phyloP scores from a whole-genome alignment of 2,329 filamentous ascomycete genomes.

The Aspergillus nomiae region DNA sequence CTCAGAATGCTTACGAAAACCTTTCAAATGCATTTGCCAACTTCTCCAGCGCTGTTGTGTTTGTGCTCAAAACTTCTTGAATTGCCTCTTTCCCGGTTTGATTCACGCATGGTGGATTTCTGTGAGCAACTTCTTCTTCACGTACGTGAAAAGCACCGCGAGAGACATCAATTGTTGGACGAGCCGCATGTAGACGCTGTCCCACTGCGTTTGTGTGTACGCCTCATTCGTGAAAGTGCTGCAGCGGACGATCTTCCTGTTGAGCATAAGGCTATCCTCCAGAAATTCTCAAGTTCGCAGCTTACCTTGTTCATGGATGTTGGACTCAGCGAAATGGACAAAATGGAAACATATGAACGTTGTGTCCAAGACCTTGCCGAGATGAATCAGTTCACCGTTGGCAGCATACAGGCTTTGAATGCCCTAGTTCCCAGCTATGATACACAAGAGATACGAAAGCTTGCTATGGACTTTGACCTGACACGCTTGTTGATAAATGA shows the following conservation, averaged over 20 bases:
- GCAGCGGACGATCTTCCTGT: constrained; percentile 56
- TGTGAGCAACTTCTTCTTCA: constrained; percentile 60
- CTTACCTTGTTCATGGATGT: constrained; percentile 62
- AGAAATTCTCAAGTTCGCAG: constrained; percentile 63
- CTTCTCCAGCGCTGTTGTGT: constrained; percentile 57
- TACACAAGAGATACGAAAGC: constrained; percentile 55
- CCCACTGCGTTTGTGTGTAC: constrained; percentile 61
- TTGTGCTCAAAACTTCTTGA: constrained; percentile 70
- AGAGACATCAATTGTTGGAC: constrained; percentile 26
- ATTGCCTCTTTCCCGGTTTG: constrained; percentile 66
- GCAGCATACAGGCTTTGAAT: constrained; percentile 70
- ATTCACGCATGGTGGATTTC: constrained; percentile 62
- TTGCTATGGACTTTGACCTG: constrained; percentile 64
- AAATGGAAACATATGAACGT: constrained; percentile 63
- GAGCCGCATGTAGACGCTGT: constrained; percentile 38
- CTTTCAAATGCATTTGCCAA: constrained; percentile 47
- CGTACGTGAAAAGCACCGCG: constrained; percentile 48
- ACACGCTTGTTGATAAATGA: constrained; percentile 66
- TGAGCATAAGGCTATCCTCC: constrained; percentile 63
- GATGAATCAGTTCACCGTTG: constrained; percentile 66
- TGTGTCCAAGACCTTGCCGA: constrained; percentile 70
- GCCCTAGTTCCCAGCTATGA: constrained; percentile 45
- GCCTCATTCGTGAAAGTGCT: constrained; percentile 72
- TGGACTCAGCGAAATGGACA: constrained; percentile 59
- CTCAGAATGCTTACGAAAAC: constrained; percentile 64